Base-by-base conservation (phyloP, 257 asterid genomes). In the Hygrophila difformis region DNA sequence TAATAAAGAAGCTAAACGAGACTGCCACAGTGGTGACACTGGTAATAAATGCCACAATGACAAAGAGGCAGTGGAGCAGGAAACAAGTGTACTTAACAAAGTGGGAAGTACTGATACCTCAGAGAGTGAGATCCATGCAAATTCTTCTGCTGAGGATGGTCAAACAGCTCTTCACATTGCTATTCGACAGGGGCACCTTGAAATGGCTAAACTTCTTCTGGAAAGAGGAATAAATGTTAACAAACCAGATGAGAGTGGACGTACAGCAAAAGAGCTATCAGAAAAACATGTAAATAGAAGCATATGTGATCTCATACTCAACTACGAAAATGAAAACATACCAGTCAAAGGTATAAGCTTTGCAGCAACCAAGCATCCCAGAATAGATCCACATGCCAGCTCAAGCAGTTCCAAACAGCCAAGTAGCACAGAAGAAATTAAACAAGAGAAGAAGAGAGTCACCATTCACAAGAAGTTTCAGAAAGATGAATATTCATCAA, bases 391-490 rank as follows among this genome's bases (percentile, higher is more conserved):
- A 14, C 31, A 44, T 12, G 53, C 51, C 52, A 67, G 68, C 65
- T 59, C 69, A 6, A 64, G 62, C 57, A 46, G 60, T 61, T 51
- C 44, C 18, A 55, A 24, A 5, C 14, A 60, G 57, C 68, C 67
- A 35, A 45, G 37, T 16, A 40, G 64, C 6, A 36, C 36, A 47
- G 72, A 68, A 49, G 59, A 42, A 56, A 22, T 21, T 16, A 57
- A 57, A 31, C 40, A 52, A 2, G 56, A 60, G 49, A 70, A 56
- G 62, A 83, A 72, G 68, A 81, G 95, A 72, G 89, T 84, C 48
- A 81, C 93, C 53, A 76, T 88, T 58, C 82, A 88, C 60, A 56
- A 45, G 59, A 78, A 71, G 59, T 41, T 34, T 47, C 63, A 49
- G 44, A 49, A 64, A 12, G 35, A 48, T 9, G 39, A 53, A 12